Conservation (phyloP, 2,329 filamentous ascomycete genomes). For the Aspergillus sp. region DNA sequence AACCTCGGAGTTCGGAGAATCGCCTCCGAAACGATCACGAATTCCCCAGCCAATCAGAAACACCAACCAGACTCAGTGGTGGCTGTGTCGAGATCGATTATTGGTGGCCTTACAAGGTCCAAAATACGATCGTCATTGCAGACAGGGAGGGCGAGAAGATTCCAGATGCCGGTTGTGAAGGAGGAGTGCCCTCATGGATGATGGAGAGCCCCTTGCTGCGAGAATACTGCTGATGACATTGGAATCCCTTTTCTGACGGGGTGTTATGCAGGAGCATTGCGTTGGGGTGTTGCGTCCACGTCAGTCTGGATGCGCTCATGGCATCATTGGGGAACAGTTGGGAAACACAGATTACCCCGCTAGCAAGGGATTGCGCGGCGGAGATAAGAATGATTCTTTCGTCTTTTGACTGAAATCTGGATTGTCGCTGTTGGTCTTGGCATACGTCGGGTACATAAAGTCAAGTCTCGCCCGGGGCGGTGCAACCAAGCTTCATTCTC, state of each 20-base stretch:
- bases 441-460: constrained; percentile 2
- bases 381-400: background rate
- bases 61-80: background rate
- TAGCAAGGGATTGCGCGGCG: background rate
- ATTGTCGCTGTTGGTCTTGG: background rate
- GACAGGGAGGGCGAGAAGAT: background rate
- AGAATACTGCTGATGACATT: background rate
- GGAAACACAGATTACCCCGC: background rate
- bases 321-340: background rate
- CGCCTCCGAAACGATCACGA: background rate
- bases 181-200: no score
- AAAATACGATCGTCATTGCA: background rate
- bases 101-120: constrained; percentile 6
- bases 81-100: background rate
- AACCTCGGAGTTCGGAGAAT: background rate
- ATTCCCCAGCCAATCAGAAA: background rate
- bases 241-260: background rate
- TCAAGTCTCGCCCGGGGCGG: background rate
- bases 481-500: background rate
- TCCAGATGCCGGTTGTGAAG: background rate
- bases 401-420: constrained; percentile 23
- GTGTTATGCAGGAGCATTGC: background rate
- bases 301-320: background rate
- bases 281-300: background rate
- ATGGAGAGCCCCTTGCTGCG: background rate